Evolutionary conservation across 306 rosid genomes (phyloP), one percentile per base, ranked within the genome.

Genomic region (Bauhinia variegata): DNA sequence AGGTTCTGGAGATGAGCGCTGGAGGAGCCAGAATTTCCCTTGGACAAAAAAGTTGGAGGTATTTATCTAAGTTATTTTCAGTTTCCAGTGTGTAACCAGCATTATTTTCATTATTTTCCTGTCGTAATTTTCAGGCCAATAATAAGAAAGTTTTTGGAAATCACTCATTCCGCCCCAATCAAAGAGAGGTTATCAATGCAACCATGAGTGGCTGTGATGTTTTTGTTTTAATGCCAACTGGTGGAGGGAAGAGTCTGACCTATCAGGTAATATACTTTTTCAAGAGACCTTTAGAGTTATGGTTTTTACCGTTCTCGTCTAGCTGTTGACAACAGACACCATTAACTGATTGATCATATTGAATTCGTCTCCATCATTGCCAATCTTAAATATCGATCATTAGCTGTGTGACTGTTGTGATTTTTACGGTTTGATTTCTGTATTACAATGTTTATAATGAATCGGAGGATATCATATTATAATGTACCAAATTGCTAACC

Each of bases 91-190:
- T 37, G 62, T 63, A 62, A 67, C 50, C 60, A 59, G 43, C 56
- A 17, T 82, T 17, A 63, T 62, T 67, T 23, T 15, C 61, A 63
- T 38, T 64, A 33, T 63, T 72, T 36, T 52, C 44, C 68, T 60
- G 63, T 30, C 67, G 37, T 60, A 49, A 68, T 67, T 75, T 63
- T 65, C 41, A 93, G 99, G 96, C 79, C 70, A 83, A 86, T 69
- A 93, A 93, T 84, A 93, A 88, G 82, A 93, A 54, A 70, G 99
- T 90, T 63, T 93, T 93, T 70, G 99, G 97, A 75, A 93, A 93
- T 66, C 97, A 88, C 79, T 93, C 99, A 56, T 93, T 93, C 73
- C 99, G 99, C 72, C 99, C 95, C 73, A 93, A 93, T 80, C 99
- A 93, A 85, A 88, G 96, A 75, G 99, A 93, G 85, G 86, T 90